Base-by-base conservation (phyloP, 306 rosid genomes). In the Gynostemma pentaphyllum region DNA sequence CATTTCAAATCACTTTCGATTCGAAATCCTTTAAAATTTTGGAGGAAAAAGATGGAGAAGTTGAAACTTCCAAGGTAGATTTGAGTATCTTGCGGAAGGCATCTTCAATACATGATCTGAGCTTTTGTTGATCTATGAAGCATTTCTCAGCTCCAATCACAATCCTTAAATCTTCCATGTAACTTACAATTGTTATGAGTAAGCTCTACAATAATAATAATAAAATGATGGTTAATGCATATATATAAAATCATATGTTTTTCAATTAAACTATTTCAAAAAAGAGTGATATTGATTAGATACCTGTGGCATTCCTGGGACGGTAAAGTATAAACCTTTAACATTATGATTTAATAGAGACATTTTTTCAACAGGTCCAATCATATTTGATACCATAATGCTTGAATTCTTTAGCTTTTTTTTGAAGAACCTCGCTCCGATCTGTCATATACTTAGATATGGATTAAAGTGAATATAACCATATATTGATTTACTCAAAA, bases 241-340 rank as follows among this genome's bases (percentile, higher is more conserved):
- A n/a, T n/a, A n/a, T n/a, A n/a, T n/a, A n/a, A n/a, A n/a, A n/a
- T n/a, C n/a, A n/a, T n/a, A n/a, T n/a, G n/a, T n/a, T n/a, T n/a
- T n/a, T n/a, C n/a, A n/a, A n/a, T n/a, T n/a, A n/a, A n/a, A n/a
- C n/a, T n/a, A n/a, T n/a, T 39, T 39, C 1, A 2, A 7, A 14
- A 39, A 14, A 44, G 9, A n/a, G 15, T 2, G 5, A 15, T 44
- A 14, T 18, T 4, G 48, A 44, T 48, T 48, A 21, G 29, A 1
- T 85, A 86, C 94, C 89, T 80, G 83, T 46, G 94, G 89, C 45
- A 75, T 48, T 41, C 85, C 94, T 5, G 64, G 68, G 3, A 74
- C 46, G 0, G 76, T 61, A 61, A 72, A 80, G 37, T 78, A 86
- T 18, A 86, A 39, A 24, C 80, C 77, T 67, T 78, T 78, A 28